Evolutionary conservation across 2,329 filamentous ascomycete species (phyloP).

Genomic region (Amauroascus niger): DNA sequence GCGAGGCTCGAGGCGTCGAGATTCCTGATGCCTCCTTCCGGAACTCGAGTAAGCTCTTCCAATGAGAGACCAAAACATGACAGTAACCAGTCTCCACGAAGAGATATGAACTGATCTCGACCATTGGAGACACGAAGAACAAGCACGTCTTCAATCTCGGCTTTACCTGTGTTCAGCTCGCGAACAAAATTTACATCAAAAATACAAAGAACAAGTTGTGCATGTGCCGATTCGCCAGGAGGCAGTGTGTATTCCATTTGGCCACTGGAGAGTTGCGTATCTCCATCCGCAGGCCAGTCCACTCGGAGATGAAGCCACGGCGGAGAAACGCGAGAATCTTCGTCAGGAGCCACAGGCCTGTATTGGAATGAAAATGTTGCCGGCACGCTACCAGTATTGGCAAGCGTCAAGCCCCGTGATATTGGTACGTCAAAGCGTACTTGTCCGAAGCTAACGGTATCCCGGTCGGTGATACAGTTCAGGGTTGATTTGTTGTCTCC

Average conservation of each 20-base stretch:
- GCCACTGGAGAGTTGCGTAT: conserved; percentile 16
- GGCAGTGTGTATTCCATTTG: conserved; percentile 56
- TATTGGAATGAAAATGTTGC: conserved; percentile 75
- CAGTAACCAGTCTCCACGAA: conserved; percentile 67
- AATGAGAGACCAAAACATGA: conserved; percentile 76
- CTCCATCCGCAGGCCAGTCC: conserved; percentile 41
- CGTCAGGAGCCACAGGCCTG: conserved; percentile 47
- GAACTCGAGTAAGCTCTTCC: conserved; percentile 78
- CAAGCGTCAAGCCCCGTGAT: conserved; percentile 64
- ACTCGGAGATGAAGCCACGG: conserved; percentile 65
- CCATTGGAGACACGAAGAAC: conserved; percentile 75
- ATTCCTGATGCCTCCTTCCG: conserved; percentile 66
- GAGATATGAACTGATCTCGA: conserved; percentile 81
- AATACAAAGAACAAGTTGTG: conserved; percentile 59
- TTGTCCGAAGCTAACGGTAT: conserved; percentile 66
- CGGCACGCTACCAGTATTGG: conserved; percentile 77
- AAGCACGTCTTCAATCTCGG: conserved; percentile 70
- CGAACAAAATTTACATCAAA: conserved; percentile 54
- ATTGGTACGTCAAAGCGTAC: conserved; percentile 60
- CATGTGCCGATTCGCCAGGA: conserved; percentile 71
- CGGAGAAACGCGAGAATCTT: conserved; percentile 38
- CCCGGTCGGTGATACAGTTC: conserved; percentile 35
- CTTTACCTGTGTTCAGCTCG: conserved; percentile 58
- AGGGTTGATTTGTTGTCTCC: conserved; percentile 31
- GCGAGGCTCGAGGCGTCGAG: conserved; percentile 39